These are phyloP conservation scores for Phytophthora litchii DNA, from an alignment of 352 stramenopile species.

Conservation along the genomic window DNA sequence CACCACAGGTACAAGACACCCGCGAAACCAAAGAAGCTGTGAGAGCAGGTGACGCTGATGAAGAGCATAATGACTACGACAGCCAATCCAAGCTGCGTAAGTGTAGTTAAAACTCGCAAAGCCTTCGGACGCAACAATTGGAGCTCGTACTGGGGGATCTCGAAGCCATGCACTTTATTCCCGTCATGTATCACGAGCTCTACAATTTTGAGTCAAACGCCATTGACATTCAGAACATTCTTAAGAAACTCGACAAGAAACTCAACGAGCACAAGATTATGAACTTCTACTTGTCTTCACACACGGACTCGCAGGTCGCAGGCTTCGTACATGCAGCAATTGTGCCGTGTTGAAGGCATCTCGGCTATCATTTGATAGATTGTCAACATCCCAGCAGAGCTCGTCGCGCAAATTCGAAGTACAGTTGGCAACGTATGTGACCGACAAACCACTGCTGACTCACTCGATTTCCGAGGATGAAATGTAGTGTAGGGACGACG, in stretches of 20 bases:
- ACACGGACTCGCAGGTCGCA: conserved; percentile 81
- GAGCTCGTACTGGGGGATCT: too few relatives aligned
- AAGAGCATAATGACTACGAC: too few relatives aligned
- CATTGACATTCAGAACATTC: too few relatives aligned
- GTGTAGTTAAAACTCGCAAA: too few relatives aligned
- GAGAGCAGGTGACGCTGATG: background rate
- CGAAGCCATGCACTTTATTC: too few relatives aligned
- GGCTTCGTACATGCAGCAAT: conserved; percentile 84
- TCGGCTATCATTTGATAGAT: conserved; percentile 88
- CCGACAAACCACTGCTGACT: too few relatives aligned
- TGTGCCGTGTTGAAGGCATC: conserved; percentile 88
- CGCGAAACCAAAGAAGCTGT: background rate
- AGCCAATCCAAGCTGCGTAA: too few relatives aligned
- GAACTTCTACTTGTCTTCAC: conserved; percentile 81
- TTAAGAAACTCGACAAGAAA: conserved; percentile 91
- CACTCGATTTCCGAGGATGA: conserved; percentile 80
- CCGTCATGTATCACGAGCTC: too few relatives aligned
- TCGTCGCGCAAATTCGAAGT: conserved; percentile 68
- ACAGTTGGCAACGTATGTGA: conserved; percentile 30
- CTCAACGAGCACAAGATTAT: conserved; percentile 88
- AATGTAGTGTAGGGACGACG: conserved; percentile 63
- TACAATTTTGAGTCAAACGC: too few relatives aligned
- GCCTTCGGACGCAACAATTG: too few relatives aligned
- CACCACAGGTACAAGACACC: background rate
- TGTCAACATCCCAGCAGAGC: too few relatives aligned